phyloP scores from a whole-genome alignment of 2,329 filamentous ascomycete genomes.

The Penicillium hesseltinei region DNA sequence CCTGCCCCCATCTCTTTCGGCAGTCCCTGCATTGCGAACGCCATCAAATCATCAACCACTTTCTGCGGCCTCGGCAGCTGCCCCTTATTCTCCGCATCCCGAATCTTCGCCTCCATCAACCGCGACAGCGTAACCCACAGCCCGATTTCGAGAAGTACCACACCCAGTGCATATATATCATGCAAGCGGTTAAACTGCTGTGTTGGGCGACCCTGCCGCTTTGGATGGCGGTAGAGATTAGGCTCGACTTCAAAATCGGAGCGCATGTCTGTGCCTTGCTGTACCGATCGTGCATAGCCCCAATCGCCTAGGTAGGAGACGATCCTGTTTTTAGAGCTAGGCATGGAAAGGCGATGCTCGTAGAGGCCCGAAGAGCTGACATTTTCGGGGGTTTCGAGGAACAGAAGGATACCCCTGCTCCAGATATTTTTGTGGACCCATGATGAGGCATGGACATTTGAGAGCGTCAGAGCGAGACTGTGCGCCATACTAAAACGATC shows the following conservation, averaged over 20 bases:
- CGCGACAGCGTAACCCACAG: conserved; percentile 31
- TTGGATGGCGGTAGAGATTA: conserved; percentile 34
- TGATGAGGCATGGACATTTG: conserved; percentile 27
- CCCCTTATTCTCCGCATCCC: conserved; percentile 23
- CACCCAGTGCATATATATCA: conserved; percentile 41
- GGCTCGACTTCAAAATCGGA: conserved; percentile 27
- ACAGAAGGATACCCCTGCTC: conserved; percentile 30
- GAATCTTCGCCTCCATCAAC: conserved; percentile 26
- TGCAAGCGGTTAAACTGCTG: conserved; percentile 31
- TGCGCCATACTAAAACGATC: conserved; percentile 29
- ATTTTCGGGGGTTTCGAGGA: conserved; percentile 11
- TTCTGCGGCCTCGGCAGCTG: conserved; percentile 22
- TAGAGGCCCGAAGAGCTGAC: conserved; percentile 5
- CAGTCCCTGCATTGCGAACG: conserved; percentile 19
- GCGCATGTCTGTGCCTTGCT: conserved; percentile 26
- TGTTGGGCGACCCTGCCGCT: conserved; percentile 30
- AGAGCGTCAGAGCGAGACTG: conserved; percentile 26
- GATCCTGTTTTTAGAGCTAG: neutral
- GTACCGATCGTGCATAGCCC: conserved; percentile 27
- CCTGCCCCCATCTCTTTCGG: conserved; percentile 27
- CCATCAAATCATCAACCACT: conserved; percentile 19
- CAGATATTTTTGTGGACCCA: conserved; percentile 35
- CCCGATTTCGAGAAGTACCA: conserved; percentile 41
- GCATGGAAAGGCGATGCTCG: neutral
- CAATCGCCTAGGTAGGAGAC: conserved; percentile 28